Evolutionary conservation across 805 yeast species (phyloP), one percentile per base, ranked within the genome.

Genomic region (Saccharomycopsis sp.): DNA sequence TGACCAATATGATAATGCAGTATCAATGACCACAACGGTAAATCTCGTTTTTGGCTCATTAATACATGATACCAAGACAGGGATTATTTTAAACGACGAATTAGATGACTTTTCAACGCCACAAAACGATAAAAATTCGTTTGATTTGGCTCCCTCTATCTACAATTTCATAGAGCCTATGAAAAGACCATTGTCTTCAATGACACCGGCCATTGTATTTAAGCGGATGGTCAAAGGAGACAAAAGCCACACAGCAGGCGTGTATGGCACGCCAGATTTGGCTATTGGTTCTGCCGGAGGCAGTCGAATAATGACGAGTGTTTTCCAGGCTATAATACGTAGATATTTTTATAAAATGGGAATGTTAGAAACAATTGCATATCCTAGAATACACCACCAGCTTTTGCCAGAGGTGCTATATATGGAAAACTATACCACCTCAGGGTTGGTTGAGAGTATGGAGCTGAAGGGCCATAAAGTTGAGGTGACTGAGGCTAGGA

Each of bases 251-350:
- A 19, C 22, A n/a, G 19, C 56, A 2, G 14, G 3, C 3, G 57
- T 22, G 15, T 66, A 71, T 8, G 79, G 80, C 2, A 64, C 67
- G 7, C 83, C 87, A 0, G 91, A 86, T 64, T 68, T 88, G 24
- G 81, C 87, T 3, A 78, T 93, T 59, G 98, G 97, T 0, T 94
- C 97, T 0, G 96, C 97, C 1, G 99, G 99, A 8, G 98, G 98
- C 0, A 86, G 94, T 3, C 75, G 94, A 57, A 93, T 93, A 55
- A 77, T 87, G 14, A 89, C 97, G 0, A 82, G 96, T 0, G 83
- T 93, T 2, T 79, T 93, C 58, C 94, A 91, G 69, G 91, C 93
- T 0, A 78, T 93, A 17, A 77, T 88, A 1, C 73, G 97, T 56
- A 73, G 75, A 2, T 83, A 85, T 62, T 82, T 81, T 68, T 81